Evolutionary conservation across 805 yeast genomes (phyloP), one percentile per base, ranked within the genome.

Genomic region (Lachancea cidri): DNA sequence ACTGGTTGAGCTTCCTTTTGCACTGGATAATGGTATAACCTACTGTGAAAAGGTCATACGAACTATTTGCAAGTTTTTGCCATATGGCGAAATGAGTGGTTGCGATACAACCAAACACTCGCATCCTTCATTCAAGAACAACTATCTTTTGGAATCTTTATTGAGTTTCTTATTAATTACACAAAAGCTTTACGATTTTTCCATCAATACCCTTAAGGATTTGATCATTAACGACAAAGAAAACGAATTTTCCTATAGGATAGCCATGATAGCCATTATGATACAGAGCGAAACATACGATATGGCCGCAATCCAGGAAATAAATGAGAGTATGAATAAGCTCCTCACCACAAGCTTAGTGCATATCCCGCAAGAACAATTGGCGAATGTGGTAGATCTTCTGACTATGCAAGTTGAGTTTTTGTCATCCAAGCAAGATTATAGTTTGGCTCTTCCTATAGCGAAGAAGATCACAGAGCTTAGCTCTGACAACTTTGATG

Each of bases 121-220:
- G 46, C 64, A 53, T 51, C 69, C 47, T 43, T 70, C 50, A 30
- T 60, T 42, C 43, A 53, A 67, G 41, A 67, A 78, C 44, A 81
- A 81, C 60, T 60, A 68, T 42, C 57, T 81, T n/a, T 68, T 77
- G 5, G 79, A 77, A 50, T 62, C 82, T 0, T 50, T 81, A 15
- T 24, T 62, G 37, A 32, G 33, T 13, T 53, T 53, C 16, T 35
- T 60, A 14, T 46, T 56, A 4, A 36, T 58, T 5, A 43, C 52
- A 0, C 58, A 57, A 1, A 50, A 48, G 11, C 42, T 58, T 16
- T 37, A 46, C 13, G 50, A 44, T 18, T 53, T 44, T 39, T 44
- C 62, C 4, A 33, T 60, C 3, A 42, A 44, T 5, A 39, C 41
- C 6, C 39, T 61, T 20, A 37, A 48, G 15, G 45, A 42, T 9